phyloP scores from a whole-genome alignment of 306 rosid species.

The Vigna reflexopilosa region DNA sequence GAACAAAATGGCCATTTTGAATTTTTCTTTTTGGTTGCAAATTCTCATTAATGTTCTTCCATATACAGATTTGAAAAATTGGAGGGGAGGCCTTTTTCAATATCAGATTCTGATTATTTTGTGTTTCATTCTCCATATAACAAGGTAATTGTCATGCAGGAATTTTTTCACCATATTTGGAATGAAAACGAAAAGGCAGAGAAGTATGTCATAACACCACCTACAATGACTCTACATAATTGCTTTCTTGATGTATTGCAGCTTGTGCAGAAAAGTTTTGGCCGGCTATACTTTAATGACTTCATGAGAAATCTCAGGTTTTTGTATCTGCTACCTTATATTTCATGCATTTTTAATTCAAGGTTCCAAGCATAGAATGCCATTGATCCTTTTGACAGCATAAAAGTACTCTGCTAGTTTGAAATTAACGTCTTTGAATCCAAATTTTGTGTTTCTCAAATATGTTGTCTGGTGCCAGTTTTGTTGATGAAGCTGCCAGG shows the following conservation, averaged over 20 bases:
- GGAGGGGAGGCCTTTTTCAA: slow-evolving; percentile 75
- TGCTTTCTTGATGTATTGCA: slow-evolving; percentile 48
- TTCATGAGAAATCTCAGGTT: slow-evolving; percentile 75
- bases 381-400: slow-evolving; percentile 1
- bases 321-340: slow-evolving; percentile 33
- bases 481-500: slow-evolving; percentile 69
- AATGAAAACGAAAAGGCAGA: neutral
- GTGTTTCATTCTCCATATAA: slow-evolving; percentile 91
- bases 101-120: slow-evolving; percentile 71
- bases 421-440: neutral
- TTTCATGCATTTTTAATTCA: slow-evolving; percentile 20
- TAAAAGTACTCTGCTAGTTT: neutral
- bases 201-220: neutral
- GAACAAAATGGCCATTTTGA: neutral
- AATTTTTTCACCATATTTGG: slow-evolving; percentile 6
- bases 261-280: slow-evolving; percentile 91
- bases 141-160: slow-evolving; percentile 61
- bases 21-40: neutral
- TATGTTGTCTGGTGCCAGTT: slow-evolving; percentile 51
- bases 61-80: slow-evolving; percentile 68
- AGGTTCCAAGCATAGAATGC: slow-evolving; percentile 2
- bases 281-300: slow-evolving; percentile 76
- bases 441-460: neutral
- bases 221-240: slow-evolving; percentile 8
- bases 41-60: slow-evolving; percentile 33